Base-by-base conservation (phyloP, 352 stramenopile species). In the Globisporangium iwayamae region DNA sequence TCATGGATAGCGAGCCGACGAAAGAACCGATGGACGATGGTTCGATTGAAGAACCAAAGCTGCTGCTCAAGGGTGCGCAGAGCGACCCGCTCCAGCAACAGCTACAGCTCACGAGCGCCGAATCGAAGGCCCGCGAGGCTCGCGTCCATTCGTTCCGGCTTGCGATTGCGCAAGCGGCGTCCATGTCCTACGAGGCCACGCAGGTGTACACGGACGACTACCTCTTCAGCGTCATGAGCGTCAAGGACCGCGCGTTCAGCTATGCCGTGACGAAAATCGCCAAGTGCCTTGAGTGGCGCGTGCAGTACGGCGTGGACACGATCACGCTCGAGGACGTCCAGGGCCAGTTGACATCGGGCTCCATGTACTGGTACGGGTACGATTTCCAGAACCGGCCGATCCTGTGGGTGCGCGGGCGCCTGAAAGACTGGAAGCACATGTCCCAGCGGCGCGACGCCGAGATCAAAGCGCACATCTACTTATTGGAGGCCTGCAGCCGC, bases 341-440 rank as follows among this genome's bases (percentile, higher is more conserved):
- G 22, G 20, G 50, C 0, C 79, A 86, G 28, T 61, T 90, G n/a
- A 51, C 43, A 34, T 80, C 69, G 1, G 79, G 77, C 4, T 86
- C 68, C 34, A 87, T 90, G 75, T 90, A 90, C 60, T 90, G 81
- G 81, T 84, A 85, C 55, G 81, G 81, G 34, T 90, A 88, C 64
- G 81, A 90, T 63, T 85, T 79, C 50, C 65, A 84, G 61, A 82
- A 87, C 58, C 76, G 79, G 5, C 81, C 81, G 16, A 85, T 90
- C 63, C 68, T 90, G 34, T 90, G 79, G 81, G 79, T 87, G 32
- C 81, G 81, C 30, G 74, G 79, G 1, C 74, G 73, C 20, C 58
- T 85, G n/a, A 90, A 90, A 43, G 68, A 88, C 64, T 88, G 78
- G 79, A 60, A 56, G 30, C 74, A 71, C 32, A 90, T 90, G 81